These are phyloP conservation scores for Magnusiomyces ingens DNA, from an alignment of 1,139 yeast species.

Conservation along the genomic window DNA sequence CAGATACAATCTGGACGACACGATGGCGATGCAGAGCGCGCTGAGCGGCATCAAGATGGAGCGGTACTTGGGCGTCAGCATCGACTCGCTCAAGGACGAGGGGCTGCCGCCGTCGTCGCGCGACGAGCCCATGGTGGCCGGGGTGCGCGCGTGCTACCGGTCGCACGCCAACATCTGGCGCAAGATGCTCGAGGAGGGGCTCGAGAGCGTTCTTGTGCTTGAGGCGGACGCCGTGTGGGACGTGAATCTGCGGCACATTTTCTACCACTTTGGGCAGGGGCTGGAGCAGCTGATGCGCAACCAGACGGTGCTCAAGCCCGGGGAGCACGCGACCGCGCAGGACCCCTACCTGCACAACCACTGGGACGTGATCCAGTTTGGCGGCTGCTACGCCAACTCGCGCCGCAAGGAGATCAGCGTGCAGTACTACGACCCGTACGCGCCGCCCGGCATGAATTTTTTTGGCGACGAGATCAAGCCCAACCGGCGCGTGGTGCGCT, in stretches of 20 bases:
- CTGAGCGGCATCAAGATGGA: conserved; percentile 11
- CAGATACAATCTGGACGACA: conserved; percentile 17
- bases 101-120: conserved; percentile 17
- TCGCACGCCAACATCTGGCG: conserved; percentile 8
- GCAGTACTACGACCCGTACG: background rate
- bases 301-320: background rate
- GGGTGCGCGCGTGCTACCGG: conserved; percentile 2
- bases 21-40: conserved; percentile 16
- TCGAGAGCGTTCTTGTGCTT: conserved; percentile 9
- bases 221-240: conserved; percentile 20
- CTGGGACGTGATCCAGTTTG: conserved; percentile 14
- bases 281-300: conserved; percentile 6
- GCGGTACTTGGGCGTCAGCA: conserved; percentile 12
- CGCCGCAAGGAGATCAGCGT: too few species aligned
- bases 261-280: conserved; percentile 13
- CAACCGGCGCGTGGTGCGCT: background rate
- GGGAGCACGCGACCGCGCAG: background rate
- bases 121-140: background rate
- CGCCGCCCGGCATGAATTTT: background rate
- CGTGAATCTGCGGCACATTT: conserved; percentile 11
- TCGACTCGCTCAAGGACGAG: conserved; percentile 5
- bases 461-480: background rate
- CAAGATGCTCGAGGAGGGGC: background rate
- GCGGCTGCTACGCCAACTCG: conserved; percentile 6
- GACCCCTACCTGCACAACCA: conserved; percentile 10